Evolutionary conservation across 2,329 filamentous ascomycete species (phyloP), one percentile per base, ranked within the genome.

Genomic region (Stachybotrys chlorohalonatus): DNA sequence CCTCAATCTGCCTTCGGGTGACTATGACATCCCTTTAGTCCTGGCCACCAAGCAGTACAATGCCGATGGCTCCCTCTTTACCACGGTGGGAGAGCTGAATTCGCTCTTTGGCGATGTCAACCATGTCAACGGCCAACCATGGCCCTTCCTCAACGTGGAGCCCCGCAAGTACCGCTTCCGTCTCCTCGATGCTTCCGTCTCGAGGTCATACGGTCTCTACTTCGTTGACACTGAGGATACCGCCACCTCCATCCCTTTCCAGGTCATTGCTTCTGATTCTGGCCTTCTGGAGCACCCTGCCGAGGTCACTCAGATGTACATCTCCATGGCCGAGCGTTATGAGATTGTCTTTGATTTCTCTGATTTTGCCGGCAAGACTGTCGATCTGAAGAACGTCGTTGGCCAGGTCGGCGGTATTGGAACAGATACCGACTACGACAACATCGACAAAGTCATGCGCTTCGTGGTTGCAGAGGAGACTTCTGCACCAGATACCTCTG

Each of bases 161-260:
- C 80, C 79, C 7, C 75, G 81, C 62, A 84, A 83, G 63, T 84
- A 84, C 64, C 77, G 80, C 17, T 75, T 84, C 59, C 70, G 81
- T 2, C 62, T 83, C 54, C 71, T 81, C 31, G 75, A 83, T 63
- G 73, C 75, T 11, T 71, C 75, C n/a, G 61, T 79, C 52, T 75
- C 71, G 31, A 65, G 76, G 50, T 71, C 73, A 15, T 82, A 78
- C 55, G 66, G 71, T 15, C 65, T 83, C 8, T 79, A 75, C 60
- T 73, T 81, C 48, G 70, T 62, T 16, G 59, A 63, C 36, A 68
- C 70, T 24, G 62, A 65, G 31, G 68, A 65, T 46, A 24, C 59
- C 45, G 53, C 51, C 11, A 46, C 52, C 31, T 32, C 63, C 31
- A 55, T 82, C 11, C 67, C 72, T 2, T 82, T 84, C 63, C 68